phyloP scores from a whole-genome alignment of 2,329 filamentous ascomycete genomes.

The Cercospora zeae-maydis region DNA sequence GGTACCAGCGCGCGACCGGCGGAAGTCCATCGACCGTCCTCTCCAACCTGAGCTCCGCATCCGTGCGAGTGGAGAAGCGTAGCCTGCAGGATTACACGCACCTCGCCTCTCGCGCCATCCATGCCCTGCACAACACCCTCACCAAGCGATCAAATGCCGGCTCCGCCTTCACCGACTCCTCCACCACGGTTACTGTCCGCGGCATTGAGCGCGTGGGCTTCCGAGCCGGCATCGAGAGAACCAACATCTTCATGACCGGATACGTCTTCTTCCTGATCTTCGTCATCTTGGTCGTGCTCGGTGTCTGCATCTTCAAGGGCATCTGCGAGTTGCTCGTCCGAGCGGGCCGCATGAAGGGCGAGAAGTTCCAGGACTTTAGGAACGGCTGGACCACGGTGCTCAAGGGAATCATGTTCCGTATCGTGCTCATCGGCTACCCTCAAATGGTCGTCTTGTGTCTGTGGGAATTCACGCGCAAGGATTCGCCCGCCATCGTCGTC shows the following conservation, averaged over 20 bases:
- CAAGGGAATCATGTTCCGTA: constrained; percentile 88
- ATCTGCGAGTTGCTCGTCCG: constrained; percentile 72
- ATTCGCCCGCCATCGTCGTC: constrained; percentile 82
- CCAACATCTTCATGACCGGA: constrained; percentile 91
- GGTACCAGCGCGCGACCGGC: constrained; percentile 92
- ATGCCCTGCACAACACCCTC: constrained; percentile 42
- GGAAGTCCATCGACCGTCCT: constrained; percentile 78
- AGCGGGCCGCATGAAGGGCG: constrained; percentile 71
- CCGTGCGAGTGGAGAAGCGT: constrained; percentile 77
- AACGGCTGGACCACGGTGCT: constrained; percentile 90
- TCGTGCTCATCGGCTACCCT: constrained; percentile 85
- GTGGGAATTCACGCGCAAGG: constrained; percentile 85
- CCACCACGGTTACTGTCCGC: constrained; percentile 55
- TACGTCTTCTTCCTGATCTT: constrained; percentile 86
- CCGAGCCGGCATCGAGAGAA: constrained; percentile 75
- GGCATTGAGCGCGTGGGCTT: constrained; percentile 91
- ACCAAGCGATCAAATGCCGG: constrained; percentile 37
- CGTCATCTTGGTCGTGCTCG: constrained; percentile 67
- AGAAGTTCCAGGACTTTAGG: constrained; percentile 89
- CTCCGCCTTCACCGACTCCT: constrained; percentile 33
- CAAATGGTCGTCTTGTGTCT: constrained; percentile 86
- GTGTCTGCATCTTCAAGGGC: constrained; percentile 75
- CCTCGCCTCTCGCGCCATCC: constrained; percentile 54
- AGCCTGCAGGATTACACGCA: constrained; percentile 46
- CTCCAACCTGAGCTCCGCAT: constrained; percentile 67